Conservation (phyloP, 805 yeast genomes). For the Dipodascus albidus region DNA sequence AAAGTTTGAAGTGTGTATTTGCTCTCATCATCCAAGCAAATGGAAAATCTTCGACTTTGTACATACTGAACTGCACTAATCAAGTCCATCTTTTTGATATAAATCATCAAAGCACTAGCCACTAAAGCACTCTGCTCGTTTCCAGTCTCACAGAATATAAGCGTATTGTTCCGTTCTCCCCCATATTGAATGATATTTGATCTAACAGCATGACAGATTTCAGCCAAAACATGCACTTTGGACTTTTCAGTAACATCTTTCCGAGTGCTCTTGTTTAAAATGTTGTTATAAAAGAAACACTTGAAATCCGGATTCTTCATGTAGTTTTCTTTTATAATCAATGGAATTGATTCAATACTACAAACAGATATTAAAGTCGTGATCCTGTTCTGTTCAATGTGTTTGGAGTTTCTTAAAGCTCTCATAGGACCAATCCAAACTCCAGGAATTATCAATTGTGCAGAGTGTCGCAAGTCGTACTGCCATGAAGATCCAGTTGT, state of each 20-base stretch:
- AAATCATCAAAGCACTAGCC: conserved; percentile 22
- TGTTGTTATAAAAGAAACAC: conserved; percentile 3
- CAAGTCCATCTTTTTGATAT: conserved; percentile 9
- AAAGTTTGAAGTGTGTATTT: conserved; percentile 17
- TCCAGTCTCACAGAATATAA: conserved; percentile 25
- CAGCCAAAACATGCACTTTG: neutral
- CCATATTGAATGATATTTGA: neutral
- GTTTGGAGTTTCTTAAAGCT: conserved; percentile 29
- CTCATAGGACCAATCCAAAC: conserved; percentile 39
- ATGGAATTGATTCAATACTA: conserved; percentile 3
- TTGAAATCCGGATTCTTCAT: conserved; percentile 8
- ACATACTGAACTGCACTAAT: conserved; percentile 21
- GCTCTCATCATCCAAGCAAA: conserved; percentile 17
- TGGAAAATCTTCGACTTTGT: conserved; percentile 20
- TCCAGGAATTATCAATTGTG: conserved; percentile 32
- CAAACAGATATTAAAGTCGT: conserved; percentile 12
- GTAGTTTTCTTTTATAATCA: conserved; percentile 5
- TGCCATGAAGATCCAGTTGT: conserved; percentile 19
- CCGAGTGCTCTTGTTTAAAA: neutral
- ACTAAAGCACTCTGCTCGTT: conserved; percentile 24
- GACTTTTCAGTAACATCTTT: neutral
- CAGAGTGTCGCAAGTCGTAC: conserved; percentile 24
- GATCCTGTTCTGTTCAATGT: conserved; percentile 30
- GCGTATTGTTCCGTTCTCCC: conserved; percentile 2
- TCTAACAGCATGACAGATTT: neutral